These are phyloP conservation scores for Chlamydomonas eustigma DNA, from an alignment of 139 green algal species.

Conservation along the genomic window DNA sequence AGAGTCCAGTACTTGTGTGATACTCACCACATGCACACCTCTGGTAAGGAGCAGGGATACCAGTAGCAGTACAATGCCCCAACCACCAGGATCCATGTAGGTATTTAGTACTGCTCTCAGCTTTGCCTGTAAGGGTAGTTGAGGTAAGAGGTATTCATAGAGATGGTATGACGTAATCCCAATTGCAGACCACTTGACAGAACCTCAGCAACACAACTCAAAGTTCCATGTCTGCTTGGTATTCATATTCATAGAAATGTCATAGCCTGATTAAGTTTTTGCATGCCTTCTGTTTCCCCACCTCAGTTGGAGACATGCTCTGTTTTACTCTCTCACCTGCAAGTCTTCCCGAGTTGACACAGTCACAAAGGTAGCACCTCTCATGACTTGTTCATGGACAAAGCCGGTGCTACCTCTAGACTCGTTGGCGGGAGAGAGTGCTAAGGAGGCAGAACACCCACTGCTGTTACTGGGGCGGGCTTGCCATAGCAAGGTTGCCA, in stretches of 20 bases:
- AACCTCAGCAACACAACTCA: too few relatives aligned
- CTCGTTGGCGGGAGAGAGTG: background rate
- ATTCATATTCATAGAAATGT: too few relatives aligned
- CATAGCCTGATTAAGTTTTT: too few relatives aligned
- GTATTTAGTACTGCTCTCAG: conserved; percentile 1
- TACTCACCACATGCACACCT: conserved; percentile 11
- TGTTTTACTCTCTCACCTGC: conserved; percentile 7
- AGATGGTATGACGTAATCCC: too few relatives aligned
- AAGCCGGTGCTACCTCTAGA: background rate
- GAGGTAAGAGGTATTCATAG: background rate
- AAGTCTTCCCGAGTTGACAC: background rate
- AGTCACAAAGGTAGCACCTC: conserved; percentile 5
- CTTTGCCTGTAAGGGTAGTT: background rate
- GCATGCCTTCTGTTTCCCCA: too few relatives aligned
- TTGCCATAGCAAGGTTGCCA: conserved; percentile 10
- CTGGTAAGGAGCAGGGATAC: conserved; percentile 42
- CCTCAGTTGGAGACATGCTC: too few relatives aligned
- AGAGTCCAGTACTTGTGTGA: too few relatives aligned
- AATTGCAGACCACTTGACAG: too few relatives aligned
- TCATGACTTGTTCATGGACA: background rate
- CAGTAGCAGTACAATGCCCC: conserved; percentile 57
- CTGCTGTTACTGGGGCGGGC: background rate
- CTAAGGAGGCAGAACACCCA: background rate
- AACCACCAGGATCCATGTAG: conserved; percentile 38
- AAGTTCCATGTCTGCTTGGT: too few relatives aligned